These are phyloP conservation scores for Agarophyton chilense DNA, from an alignment of 23 red algal genomes.

Conservation along the genomic window DNA sequence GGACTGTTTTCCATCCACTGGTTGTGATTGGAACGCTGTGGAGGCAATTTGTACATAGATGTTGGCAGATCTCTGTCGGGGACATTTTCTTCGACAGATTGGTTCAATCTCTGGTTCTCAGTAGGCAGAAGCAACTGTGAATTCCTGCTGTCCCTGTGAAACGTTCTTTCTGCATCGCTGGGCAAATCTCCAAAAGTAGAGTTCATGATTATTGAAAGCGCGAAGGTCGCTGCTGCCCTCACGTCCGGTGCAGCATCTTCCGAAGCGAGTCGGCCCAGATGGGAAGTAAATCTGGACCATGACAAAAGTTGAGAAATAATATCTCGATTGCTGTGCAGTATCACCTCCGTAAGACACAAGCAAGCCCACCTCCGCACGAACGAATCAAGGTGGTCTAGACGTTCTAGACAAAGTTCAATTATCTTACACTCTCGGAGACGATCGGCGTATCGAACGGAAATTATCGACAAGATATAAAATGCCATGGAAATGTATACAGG, in stretches of 20 bases:
- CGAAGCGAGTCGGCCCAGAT: slow-evolving; percentile 19
- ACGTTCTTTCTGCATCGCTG: not conserved
- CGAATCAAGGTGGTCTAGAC: slow-evolving; percentile 29
- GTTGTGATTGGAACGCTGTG: not conserved
- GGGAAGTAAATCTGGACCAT: slow-evolving; percentile 24
- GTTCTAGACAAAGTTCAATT: slow-evolving; percentile 43
- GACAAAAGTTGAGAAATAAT: slow-evolving; percentile 27
- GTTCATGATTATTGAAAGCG: slow-evolving; percentile 42
- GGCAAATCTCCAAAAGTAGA: not conserved
- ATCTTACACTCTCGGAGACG: slow-evolving; percentile 25
- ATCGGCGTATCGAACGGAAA: slow-evolving; percentile 52
- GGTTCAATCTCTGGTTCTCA: not conserved
- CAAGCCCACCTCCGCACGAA: slow-evolving; percentile 81
- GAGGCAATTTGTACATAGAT: not conserved
- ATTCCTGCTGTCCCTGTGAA: not conserved
- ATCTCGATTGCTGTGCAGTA: slow-evolving; percentile 21
- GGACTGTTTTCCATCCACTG: not conserved
- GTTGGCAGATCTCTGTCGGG: not conserved
- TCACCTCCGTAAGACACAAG: slow-evolving; percentile 59
- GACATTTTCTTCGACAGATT: not conserved
- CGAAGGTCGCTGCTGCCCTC: slow-evolving; percentile 27
- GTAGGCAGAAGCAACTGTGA: not conserved
- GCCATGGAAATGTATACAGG: slow-evolving; percentile 76
- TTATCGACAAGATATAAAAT: slow-evolving; percentile 79
- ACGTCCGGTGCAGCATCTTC: slow-evolving; percentile 68